A percentile compares a stretch with the other conserved stretches of the same genome.
These are phyloP conservation scores for Inga leiocalycina DNA, from an alignment of 306 rosid species.

Conservation along the genomic window DNA sequence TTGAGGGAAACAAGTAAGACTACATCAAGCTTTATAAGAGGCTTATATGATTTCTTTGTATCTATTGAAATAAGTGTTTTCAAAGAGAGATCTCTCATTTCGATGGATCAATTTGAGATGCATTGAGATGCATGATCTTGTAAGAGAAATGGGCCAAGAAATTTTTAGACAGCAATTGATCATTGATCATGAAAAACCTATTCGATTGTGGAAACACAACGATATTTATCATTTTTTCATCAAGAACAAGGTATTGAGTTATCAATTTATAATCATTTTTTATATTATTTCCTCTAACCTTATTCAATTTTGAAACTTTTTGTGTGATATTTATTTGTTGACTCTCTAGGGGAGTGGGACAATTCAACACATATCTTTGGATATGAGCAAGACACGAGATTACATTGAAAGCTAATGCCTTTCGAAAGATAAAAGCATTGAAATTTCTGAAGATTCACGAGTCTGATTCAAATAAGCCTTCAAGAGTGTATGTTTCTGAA, in stretches of 20 bases:
- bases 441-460: not conserved
- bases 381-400: not conserved
- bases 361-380: not conserved
- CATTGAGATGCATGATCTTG: slow-evolving; percentile 1
- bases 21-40: not conserved
- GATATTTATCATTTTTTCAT: not conserved
- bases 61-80: not conserved
- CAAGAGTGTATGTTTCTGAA: not conserved
- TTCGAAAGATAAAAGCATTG: not conserved
- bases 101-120: not conserved
- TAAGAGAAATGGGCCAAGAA: not conserved
- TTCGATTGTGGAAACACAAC: not conserved
- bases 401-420: not conserved
- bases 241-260: not conserved
- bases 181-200: not conserved
- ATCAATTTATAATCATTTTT: not conserved
- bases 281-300: not conserved
- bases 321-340: too few species aligned
- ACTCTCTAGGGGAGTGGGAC: not conserved
- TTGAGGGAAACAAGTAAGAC: not conserved
- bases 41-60: not conserved
- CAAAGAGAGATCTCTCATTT: not conserved
- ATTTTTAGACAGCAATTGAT: not conserved
- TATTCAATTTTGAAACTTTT: too few species aligned
- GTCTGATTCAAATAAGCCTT: not conserved